A percentile compares a stretch with the other conserved stretches of the same genome.
Evolutionary conservation across 805 yeast species (phyloP).

Genomic region (Torulaspora franciscae): DNA sequence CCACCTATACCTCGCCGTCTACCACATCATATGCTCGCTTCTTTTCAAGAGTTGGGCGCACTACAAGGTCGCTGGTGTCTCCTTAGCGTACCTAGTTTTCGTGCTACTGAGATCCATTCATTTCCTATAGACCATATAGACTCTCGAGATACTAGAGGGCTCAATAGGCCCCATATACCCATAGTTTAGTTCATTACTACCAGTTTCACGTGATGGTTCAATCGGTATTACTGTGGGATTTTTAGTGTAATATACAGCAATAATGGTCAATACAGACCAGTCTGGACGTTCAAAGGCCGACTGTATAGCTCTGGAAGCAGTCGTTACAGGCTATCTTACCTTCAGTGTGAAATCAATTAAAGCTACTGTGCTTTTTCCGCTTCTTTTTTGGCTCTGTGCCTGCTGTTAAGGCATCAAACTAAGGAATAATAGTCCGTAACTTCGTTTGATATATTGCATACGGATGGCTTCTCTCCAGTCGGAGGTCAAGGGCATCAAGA

Average conservation of each 20-base stretch:
- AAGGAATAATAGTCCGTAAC: background rate
- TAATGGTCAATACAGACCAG: background rate
- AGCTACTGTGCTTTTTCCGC: background rate
- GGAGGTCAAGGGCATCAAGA: constrained; percentile 17
- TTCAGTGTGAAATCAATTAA: background rate
- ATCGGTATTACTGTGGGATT: constrained; percentile 1
- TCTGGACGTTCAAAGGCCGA: background rate
- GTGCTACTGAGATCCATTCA: constrained; percentile 18
- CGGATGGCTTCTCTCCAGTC: constrained; percentile 18
- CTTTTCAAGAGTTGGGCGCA: constrained; percentile 28
- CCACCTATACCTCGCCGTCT: constrained; percentile 18
- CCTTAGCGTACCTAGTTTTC: constrained; percentile 23
- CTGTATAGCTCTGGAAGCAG: background rate
- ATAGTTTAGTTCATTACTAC: background rate
- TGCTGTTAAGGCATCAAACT: background rate
- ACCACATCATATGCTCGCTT: constrained; percentile 18
- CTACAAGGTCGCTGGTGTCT: constrained; percentile 20
- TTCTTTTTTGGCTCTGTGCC: background rate
- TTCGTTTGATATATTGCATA: background rate
- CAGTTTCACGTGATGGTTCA: background rate
- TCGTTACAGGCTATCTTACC: background rate
- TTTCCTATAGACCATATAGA: constrained; percentile 12
- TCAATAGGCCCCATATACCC: background rate
- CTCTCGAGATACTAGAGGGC: background rate
- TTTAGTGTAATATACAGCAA: background rate